Base-by-base conservation (phyloP, 306 rosid species). In the Vigna nakashimae region DNA sequence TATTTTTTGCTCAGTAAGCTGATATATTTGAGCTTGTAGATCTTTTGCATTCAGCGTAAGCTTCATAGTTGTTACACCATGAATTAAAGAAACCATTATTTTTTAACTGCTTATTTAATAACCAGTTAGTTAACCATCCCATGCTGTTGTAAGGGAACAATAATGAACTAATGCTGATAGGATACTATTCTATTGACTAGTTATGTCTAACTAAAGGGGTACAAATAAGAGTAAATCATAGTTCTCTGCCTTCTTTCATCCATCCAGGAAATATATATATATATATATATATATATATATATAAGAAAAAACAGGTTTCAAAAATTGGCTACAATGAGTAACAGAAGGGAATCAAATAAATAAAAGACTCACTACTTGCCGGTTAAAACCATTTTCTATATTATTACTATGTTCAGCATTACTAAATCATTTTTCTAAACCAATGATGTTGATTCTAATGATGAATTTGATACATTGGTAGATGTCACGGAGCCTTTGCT, bases 401-500 rank as follows among this genome's bases (percentile, higher is more conserved):
- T 26, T 26, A 26, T 36, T 7, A 36, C 26, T 24, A 5, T 32
- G 57, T 46, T 72, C 6, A 28, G 30, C 17, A 58, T 85, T 50
- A 79, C 72, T 56, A 34, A 30, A 63, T 81, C 36, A 46, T 34
- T 46, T 46, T 2, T 50, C 72, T 52, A 53, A 63, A 65, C 75
- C 28, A 34, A 64, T 40, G 38, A 57, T 68, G 46, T 71, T 69
- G 71, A 62, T 82, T 45, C 52, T 50, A 40, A 26, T 62, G 48
- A 17, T 70, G 76, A 52, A 73, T 72, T 22, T 65, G 64, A 66
- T 71, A 71, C 26, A 28, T 49, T 50, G 85, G 65, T 60, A 94
- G 98, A 94, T 86, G 97, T 94, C 69, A 94, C 97, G 3, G 98
- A 92, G 81, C 83, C 96, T 46, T 80, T 94, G 90, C 58, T 92